A percentile compares a stretch with the other conserved stretches of the same genome.
Conservation (phyloP, 2,329 filamentous ascomycete genomes). For the Botryotinia globosa region DNA sequence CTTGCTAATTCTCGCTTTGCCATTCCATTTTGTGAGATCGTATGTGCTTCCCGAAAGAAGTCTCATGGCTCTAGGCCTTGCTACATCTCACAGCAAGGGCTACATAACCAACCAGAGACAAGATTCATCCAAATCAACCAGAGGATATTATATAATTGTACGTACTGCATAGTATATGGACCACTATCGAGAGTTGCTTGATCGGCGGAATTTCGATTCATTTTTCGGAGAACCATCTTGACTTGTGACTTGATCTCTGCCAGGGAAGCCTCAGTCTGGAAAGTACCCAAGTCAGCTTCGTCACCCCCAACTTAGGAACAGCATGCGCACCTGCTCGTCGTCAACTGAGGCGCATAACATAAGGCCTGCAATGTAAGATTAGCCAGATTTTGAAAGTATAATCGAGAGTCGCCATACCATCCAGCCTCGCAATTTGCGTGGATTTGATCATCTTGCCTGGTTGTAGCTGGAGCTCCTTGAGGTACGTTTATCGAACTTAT, state of each 20-base stretch:
- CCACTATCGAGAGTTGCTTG: constrained; percentile 91
- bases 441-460: constrained; percentile 64
- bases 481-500: constrained; percentile 1
- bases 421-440: constrained; percentile 90
- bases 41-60: neutral
- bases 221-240: constrained; percentile 82
- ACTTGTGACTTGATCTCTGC: constrained; percentile 86
- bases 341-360: constrained; percentile 95
- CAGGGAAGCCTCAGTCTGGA: constrained; percentile 68
- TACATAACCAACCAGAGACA: neutral
- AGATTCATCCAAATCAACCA: neutral
- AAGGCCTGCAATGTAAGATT: constrained; percentile 59
- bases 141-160: constrained; percentile 17
- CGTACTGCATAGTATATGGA: constrained; percentile 80
- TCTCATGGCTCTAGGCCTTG: neutral
- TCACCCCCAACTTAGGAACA: constrained; percentile 1
- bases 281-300: constrained; percentile 22
- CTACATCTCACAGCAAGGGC: neutral
- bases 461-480: constrained; percentile 7
- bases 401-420: constrained; percentile 58
- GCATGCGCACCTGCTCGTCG: constrained; percentile 66
- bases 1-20: neutral
- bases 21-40: neutral
- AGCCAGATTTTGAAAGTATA: neutral
- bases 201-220: constrained; percentile 83